Base-by-base conservation (phyloP, 106 monocot species). In the Vanilla planifolia region DNA sequence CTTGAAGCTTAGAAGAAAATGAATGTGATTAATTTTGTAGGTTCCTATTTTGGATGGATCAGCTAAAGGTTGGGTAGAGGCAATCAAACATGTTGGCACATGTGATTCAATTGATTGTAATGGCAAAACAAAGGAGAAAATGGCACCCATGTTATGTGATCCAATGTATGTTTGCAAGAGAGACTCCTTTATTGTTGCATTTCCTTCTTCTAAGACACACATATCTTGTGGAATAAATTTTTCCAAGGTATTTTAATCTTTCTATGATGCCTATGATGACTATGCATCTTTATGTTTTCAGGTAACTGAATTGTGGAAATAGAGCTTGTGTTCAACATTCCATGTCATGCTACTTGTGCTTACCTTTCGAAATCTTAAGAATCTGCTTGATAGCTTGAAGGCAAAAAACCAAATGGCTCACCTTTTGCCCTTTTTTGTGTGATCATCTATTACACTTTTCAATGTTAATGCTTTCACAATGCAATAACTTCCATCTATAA, bases 1-100 rank as follows among this genome's bases (percentile, higher is more conserved):
- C 16, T 30, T 53, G 27, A 30, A 15, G 3, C 53, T 53, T 1
- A 16, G 16, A 53, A 15, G 29, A 29, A 29, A 3, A 15, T 29
- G 15, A 29, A 29, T 15, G 15, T 53, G 27, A 30, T 53, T 53
- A 29, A 32, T 32, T 29, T 53, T 53, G 23, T 76, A 96, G 96
- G 76, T 91, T 67, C 98, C 92, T 67, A 46, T 92, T 44, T 72
- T 98, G 53, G 98, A 98, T 86, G 98, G 98, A 65, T 98, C 98
- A 33, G 78, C 98, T 21, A 81, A 68, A 70, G 74, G 69, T 55
- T 98, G 98, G 98, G 75, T 85, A 42, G 79, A 85, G 51, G 84
- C 85, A 21, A 79, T 98, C 59, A 47, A 69, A 51, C 62, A 69
- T 69, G 80, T 55, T 48, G 85, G 98, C 51, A 29, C 85, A 27